These are phyloP conservation scores for Wallacemonas collosoma DNA, from an alignment of 208 protist genomes.

Conservation along the genomic window DNA sequence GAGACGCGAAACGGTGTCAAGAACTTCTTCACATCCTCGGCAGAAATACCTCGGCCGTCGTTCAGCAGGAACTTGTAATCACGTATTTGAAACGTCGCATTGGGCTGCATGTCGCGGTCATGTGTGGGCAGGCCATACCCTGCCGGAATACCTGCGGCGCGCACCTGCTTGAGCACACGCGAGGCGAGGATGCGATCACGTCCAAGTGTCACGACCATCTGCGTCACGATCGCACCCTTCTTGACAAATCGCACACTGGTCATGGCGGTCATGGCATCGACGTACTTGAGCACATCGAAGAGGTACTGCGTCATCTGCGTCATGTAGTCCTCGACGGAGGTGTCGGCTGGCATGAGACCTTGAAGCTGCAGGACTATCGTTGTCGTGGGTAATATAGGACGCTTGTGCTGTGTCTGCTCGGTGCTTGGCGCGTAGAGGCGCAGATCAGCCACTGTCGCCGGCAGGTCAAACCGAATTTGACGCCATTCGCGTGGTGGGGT, in stretches of 20 bases:
- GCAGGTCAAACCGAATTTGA: constrained; percentile 73
- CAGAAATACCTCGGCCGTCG: constrained; percentile 57
- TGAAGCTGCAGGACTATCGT: constrained; percentile 68
- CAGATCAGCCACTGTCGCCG: constrained; percentile 73
- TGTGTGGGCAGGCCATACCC: constrained; percentile 54
- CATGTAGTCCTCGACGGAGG: constrained; percentile 63
- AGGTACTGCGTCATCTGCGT: constrained; percentile 82
- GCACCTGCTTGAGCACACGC: constrained; percentile 53
- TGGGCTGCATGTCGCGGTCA: constrained; percentile 38
- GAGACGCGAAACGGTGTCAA: constrained; percentile 54
- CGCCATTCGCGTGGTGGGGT: constrained; percentile 73
- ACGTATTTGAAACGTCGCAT: constrained; percentile 80
- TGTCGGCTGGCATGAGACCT: constrained; percentile 60
- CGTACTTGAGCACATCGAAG: constrained; percentile 69
- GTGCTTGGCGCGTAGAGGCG: constrained; percentile 57
- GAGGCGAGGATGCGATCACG: constrained; percentile 54
- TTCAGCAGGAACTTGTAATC: constrained; percentile 67
- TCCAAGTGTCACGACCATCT: constrained; percentile 79
- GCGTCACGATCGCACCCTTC: constrained; percentile 61
- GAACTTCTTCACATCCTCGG: constrained; percentile 56
- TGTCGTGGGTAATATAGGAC: constrained; percentile 47
- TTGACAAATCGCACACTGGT: constrained; percentile 83
- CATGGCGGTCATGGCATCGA: constrained; percentile 66
- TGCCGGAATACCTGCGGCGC: constrained; percentile 52
- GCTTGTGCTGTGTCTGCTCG: constrained; percentile 49